Evolutionary conservation across 306 rosid species (phyloP).

Genomic region (Castanea sativa): DNA sequence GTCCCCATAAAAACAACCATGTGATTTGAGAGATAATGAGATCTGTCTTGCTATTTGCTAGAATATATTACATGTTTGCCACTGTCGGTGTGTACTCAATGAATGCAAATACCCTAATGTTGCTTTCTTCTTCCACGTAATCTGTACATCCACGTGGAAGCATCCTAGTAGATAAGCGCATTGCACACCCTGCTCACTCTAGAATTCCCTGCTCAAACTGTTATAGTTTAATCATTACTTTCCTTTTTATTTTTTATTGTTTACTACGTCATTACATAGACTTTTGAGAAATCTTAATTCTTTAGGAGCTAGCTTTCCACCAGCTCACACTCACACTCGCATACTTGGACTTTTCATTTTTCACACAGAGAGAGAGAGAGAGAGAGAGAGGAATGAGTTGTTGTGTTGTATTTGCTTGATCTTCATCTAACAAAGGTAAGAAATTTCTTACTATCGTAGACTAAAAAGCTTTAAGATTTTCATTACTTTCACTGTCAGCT

Average conservation of each 20-base stretch:
- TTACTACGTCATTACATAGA: not conserved
- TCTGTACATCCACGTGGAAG: conserved; percentile 23
- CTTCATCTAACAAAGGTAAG: not conserved
- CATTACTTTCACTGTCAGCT: not conserved
- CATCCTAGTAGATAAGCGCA: conserved; percentile 13
- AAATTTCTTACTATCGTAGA: not conserved
- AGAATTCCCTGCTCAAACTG: not conserved
- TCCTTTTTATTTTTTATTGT: not conserved
- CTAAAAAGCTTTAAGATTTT: not conserved
- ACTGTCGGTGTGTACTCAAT: conserved; percentile 30
- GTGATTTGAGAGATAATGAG: not conserved
- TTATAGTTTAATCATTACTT: not conserved
- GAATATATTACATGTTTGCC: conserved; percentile 22
- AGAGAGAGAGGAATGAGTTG: not conserved
- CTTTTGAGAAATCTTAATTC: conserved; percentile 9
- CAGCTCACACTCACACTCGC: conserved; percentile 3
- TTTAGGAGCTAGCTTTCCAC: conserved; percentile 9
- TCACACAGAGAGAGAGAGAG: not conserved
- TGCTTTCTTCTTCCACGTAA: conserved; percentile 23
- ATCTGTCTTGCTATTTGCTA: too few species aligned
- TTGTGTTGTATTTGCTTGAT: conserved; percentile 17
- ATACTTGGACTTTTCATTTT: not conserved
- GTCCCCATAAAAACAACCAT: not conserved
- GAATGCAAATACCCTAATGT: not conserved
- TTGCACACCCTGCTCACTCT: not conserved